phyloP scores from a whole-genome alignment of 2,329 filamentous ascomycete species.

The Aspergillus viridinutans region DNA sequence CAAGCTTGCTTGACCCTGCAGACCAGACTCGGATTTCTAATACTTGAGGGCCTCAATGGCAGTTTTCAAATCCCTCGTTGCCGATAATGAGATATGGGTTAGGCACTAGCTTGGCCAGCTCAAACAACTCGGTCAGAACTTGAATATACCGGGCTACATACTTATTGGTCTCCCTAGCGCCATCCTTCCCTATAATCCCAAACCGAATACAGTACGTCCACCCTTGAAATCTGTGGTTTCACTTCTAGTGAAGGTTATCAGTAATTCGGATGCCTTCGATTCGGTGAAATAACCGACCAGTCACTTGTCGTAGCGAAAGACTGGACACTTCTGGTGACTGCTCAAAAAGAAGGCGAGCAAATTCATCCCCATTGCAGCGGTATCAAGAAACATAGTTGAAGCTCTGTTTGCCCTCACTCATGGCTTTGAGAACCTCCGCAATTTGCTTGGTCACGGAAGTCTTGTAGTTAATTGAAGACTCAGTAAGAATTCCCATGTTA shows the following conservation, averaged over 20 bases:
- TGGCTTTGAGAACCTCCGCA: background rate
- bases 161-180: background rate
- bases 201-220: background rate
- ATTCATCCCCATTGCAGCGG: background rate
- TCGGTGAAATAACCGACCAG: background rate
- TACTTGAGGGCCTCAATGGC: background rate
- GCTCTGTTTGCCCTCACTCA: background rate
- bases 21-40: background rate
- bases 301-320: background rate
- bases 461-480: background rate
- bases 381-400: background rate
- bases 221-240: background rate
- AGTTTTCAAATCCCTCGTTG: background rate
- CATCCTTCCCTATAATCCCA: background rate
- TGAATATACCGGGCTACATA: background rate
- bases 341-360: background rate
- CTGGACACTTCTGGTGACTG: background rate
- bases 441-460: background rate
- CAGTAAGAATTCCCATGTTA: too few species aligned
- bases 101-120: background rate
- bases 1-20: background rate
- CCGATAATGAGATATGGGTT: background rate
- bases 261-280: background rate
- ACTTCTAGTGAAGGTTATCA: background rate
- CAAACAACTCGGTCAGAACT: background rate